phyloP scores from a whole-genome alignment of 169 alveolate genomes.

The Plasmodium yoelii region DNA sequence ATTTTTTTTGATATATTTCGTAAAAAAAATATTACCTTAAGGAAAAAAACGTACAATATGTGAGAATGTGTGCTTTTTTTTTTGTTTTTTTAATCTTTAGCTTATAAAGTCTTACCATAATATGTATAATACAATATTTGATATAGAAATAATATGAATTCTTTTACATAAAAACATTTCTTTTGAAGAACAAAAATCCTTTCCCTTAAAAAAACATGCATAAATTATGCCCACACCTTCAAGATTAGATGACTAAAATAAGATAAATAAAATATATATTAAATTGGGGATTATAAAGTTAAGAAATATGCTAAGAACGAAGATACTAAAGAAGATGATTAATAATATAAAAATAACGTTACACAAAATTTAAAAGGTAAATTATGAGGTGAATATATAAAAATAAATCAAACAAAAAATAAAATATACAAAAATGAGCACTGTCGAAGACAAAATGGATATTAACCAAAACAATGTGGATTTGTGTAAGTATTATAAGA shows the following conservation, averaged over 20 bases:
- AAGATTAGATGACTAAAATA: too few species aligned
- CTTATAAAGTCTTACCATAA: constrained; percentile 2
- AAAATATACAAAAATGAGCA: background rate
- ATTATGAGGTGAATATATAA: constrained; percentile 14
- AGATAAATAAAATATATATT: background rate
- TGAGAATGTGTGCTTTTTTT: constrained; percentile 15
- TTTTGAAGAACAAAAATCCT: constrained; percentile 10
- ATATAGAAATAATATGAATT: background rate
- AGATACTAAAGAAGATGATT: constrained; percentile 28
- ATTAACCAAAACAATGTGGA: constrained; percentile 17
- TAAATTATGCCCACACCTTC: background rate
- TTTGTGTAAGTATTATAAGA: constrained; percentile 17
- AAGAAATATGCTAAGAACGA: background rate
- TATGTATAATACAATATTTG: constrained; percentile 12
- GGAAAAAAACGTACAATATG: constrained; percentile 14
- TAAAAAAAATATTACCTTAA: background rate
- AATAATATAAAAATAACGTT: constrained; percentile 21
- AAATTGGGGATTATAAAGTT: background rate
- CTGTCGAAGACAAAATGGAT: constrained; percentile 39
- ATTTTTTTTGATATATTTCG: constrained; percentile 1
- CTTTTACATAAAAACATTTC: background rate
- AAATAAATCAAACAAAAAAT: constrained; percentile 23
- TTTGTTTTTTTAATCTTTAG: constrained; percentile 1
- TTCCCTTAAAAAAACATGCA: constrained; percentile 4
- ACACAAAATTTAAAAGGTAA: constrained; percentile 26